These are phyloP conservation scores for Hirsutella thompsonii DNA, from an alignment of 2,329 filamentous ascomycete genomes.

Conservation along the genomic window DNA sequence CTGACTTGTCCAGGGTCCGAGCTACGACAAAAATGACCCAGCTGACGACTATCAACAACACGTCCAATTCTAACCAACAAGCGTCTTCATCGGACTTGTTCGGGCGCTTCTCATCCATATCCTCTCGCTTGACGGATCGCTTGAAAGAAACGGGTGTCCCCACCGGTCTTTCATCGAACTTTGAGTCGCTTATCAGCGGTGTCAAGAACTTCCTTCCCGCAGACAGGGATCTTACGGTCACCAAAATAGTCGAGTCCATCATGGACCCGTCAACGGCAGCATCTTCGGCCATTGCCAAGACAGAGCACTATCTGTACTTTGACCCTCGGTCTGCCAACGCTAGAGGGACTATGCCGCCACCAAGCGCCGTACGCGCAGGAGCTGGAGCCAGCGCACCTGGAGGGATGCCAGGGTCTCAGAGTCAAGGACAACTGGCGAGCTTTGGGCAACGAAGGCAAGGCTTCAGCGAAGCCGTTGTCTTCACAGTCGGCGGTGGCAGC, in stretches of 20 bases:
- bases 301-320: constrained; percentile 93
- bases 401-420: constrained; percentile 35
- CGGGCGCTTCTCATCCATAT: constrained; percentile 84
- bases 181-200: constrained; percentile 86
- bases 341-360: constrained; percentile 78
- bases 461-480: constrained; percentile 85
- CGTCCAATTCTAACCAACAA: constrained; percentile 42
- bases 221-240: constrained; percentile 90
- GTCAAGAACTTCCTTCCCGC: constrained; percentile 97
- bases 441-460: constrained; percentile 87
- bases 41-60: constrained; percentile 78
- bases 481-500: constrained; percentile 87
- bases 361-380: constrained; percentile 43
- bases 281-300: constrained; percentile 87
- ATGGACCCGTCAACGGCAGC: constrained; percentile 92
- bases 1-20: constrained; percentile 47
- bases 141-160: constrained; percentile 83
- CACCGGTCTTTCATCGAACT: constrained; percentile 56
- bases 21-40: constrained; percentile 97
- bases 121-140: constrained; percentile 81
- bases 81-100: constrained; percentile 64
- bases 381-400: constrained; percentile 29
- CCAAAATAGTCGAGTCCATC: constrained; percentile 94
- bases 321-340: constrained; percentile 90
- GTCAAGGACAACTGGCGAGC: constrained; percentile 58